Evolutionary conservation across 768 basidiomycete genomes (phyloP).

Genomic region (Trametes meyenii): DNA sequence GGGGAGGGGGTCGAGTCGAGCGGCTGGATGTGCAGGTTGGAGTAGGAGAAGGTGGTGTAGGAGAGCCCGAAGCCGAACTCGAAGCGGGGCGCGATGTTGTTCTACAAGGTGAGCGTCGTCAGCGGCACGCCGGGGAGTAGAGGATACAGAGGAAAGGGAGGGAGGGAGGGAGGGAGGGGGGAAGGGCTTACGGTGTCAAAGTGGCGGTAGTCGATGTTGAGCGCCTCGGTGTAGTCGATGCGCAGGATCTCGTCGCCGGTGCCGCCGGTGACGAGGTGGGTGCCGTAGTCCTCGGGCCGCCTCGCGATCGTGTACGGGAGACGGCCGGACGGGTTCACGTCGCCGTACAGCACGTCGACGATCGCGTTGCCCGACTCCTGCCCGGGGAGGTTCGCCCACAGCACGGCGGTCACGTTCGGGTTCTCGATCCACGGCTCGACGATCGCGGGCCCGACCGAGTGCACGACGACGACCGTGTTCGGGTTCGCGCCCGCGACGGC

Average conservation of each 20-base stretch:
- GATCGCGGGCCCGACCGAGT: conserved; percentile 46
- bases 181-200: conserved; percentile 39
- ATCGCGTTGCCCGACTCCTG: conserved; percentile 55
- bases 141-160: background rate
- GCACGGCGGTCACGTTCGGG: conserved; percentile 53
- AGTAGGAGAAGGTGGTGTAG: conserved; percentile 83
- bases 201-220: conserved; percentile 41
- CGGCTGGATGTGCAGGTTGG: conserved; percentile 51
- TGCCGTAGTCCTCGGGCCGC: conserved; percentile 47
- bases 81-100: conserved; percentile 76
- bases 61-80: conserved; percentile 91
- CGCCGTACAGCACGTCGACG: conserved; percentile 54
- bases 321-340: conserved; percentile 51
- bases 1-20: conserved; percentile 41
- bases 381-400: conserved; percentile 46
- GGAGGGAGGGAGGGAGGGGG: background rate
- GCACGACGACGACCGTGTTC: conserved; percentile 73
- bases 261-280: conserved; percentile 32
- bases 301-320: conserved; percentile 59
- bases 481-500: conserved; percentile 68
- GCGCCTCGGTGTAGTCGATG: conserved; percentile 43
- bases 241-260: conserved; percentile 32
- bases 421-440: conserved; percentile 51
- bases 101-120: conserved; percentile 33
- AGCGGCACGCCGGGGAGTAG: background rate